These are phyloP conservation scores for Saccharomyces hybrid DNA, from an alignment of 1,139 yeast genomes.

Conservation along the genomic window DNA sequence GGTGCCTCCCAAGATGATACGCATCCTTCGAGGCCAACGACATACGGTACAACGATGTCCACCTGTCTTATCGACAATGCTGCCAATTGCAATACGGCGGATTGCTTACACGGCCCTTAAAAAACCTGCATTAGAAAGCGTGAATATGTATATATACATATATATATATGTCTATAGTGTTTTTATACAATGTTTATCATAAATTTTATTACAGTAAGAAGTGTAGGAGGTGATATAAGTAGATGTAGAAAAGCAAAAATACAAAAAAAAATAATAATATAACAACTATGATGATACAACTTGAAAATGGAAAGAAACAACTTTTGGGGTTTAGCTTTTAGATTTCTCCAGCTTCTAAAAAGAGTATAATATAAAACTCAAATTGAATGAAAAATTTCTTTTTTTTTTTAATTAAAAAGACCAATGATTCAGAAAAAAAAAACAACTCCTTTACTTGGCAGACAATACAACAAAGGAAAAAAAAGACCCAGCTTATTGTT, in stretches of 20 bases:
- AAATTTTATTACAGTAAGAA: neutral
- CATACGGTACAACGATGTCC: neutral
- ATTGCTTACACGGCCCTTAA: neutral
- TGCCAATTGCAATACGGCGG: neutral
- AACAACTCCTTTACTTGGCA: neutral
- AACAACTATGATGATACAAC: neutral
- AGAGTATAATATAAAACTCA: neutral
- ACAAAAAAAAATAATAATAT: neutral
- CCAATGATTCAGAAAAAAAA: neutral
- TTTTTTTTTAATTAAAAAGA: neutral
- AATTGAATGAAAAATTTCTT: neutral
- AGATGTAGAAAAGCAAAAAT: neutral
- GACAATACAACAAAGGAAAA: neutral
- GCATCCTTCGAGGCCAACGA: neutral
- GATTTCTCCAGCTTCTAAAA: slow-evolving; percentile 32
- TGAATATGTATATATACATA: slow-evolving; percentile 22
- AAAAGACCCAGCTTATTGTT: slow-evolving; percentile 23
- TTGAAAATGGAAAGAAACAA: neutral
- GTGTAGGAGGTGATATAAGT: neutral
- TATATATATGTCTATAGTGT: neutral
- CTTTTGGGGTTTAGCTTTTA: slow-evolving; percentile 1
- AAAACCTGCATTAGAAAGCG: neutral
- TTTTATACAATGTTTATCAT: neutral
- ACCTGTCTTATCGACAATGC: slow-evolving; percentile 1
- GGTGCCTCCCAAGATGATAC: slow-evolving; percentile 19